Evolutionary conservation across 768 basidiomycete genomes (phyloP), one percentile per base, ranked within the genome.

Genomic region (Boletus sp.): DNA sequence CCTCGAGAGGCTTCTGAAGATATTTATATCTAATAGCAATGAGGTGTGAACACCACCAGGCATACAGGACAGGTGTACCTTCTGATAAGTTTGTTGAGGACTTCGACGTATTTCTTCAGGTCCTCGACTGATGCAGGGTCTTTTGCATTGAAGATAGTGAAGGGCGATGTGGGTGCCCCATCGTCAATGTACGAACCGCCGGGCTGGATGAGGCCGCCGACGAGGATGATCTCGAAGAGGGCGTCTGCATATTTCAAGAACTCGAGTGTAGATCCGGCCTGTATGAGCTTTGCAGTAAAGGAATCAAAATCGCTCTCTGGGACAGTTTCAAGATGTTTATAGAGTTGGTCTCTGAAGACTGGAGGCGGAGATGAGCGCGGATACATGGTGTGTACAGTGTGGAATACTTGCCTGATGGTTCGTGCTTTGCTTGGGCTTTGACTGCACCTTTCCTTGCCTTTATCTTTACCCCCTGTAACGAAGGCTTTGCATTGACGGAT

Each of bases 181-280:
- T 93, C 91, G 54, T 97, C 93, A 73, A 98, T 65, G 74, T 90
- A 94, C 64, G 78, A 83, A 56, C 96, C 96, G 48, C 96, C 96
- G 19, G 96, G 97, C 74, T 98, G 95, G 64, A 99, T 84, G 59
- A 99, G 87, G 39, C 93, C 93, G 46, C 96, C 96, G 67, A 94
- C 88, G 66, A 99, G 83, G 69, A 98, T 81, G 77, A 97, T 83
- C 75, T 99, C 95, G 74, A 97, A 98, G 64, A 98, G 86, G 52
- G 88, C 82, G 64, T 97, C 94, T 74, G 93, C 90, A 86, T 98
- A 98, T 77, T 97, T 97, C 73, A 95, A 85, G 67, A 85, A 88
- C 75, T 99, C 97, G 72, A 99, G 88, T 46, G 90, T 87, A 25
- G 88, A 84, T 40, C 95, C 96, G 53, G 95, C 94, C 72, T 90